Evolutionary conservation across 1,284 basidiomycete species (phyloP).

Genomic region (Boletellus deceptivus): DNA sequence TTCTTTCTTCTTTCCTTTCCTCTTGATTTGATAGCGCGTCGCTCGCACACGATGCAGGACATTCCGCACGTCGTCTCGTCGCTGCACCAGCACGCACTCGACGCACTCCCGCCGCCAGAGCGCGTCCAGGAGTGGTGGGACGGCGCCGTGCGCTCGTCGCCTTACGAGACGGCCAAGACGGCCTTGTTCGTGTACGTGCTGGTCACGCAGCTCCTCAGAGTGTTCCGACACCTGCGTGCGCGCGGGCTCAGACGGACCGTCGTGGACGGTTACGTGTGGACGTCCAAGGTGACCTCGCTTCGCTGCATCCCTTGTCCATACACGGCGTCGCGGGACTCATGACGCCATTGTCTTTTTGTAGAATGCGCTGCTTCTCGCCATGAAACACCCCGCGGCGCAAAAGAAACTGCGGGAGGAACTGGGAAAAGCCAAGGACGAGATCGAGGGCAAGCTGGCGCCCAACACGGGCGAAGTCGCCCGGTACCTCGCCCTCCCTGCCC

Average conservation of each 20-base stretch:
- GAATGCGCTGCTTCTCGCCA: constrained; percentile 59
- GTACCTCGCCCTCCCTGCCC: constrained; percentile 63
- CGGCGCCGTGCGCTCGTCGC: constrained; percentile 13
- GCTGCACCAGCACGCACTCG: constrained; percentile 4
- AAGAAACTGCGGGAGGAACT: constrained; percentile 72
- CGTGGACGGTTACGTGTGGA: constrained; percentile 57
- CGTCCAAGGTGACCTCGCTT: constrained; percentile 48
- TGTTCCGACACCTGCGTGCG: constrained; percentile 72
- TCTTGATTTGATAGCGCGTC: too few relatives aligned
- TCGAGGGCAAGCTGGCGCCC: constrained; percentile 69
- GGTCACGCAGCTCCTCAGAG: constrained; percentile 47
- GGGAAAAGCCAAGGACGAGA: constrained; percentile 59
- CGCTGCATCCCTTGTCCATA: not conserved
- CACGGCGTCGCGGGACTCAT: too few relatives aligned
- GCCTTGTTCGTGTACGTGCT: constrained; percentile 63
- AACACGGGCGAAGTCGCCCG: constrained; percentile 59
- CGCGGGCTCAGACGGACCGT: constrained; percentile 56
- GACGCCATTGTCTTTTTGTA: not conserved
- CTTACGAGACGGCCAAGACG: constrained; percentile 55
- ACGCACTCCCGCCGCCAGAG: constrained; percentile 1
- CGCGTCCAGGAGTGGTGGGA: constrained; percentile 17
- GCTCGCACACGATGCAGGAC: constrained; percentile 4
- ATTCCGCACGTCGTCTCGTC: constrained; percentile 7
- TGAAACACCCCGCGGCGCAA: constrained; percentile 68
- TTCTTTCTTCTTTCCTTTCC: too few relatives aligned